Evolutionary conservation across 2,329 filamentous ascomycete genomes (phyloP), one percentile per base, ranked within the genome.

Genomic region (Penicillium sp.): DNA sequence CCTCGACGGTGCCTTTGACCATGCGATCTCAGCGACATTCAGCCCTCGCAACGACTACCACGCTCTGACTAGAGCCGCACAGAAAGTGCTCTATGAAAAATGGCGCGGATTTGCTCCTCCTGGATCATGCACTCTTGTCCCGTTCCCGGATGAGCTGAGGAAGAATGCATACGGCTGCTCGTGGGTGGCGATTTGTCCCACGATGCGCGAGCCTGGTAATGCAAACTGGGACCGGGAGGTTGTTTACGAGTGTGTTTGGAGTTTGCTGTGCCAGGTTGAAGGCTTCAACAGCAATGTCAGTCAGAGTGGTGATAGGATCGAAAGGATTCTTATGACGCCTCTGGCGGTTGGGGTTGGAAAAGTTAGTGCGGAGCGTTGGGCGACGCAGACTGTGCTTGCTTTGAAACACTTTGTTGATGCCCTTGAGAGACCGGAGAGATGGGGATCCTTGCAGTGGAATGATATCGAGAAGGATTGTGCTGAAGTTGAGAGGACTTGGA

Each of bases 1-100:
- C 1, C 74, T 85, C 1, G 81, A 84, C 57, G 82, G 82, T 27
- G 79, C 75, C 45, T 84, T 83, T 57, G 81, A 83, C 65, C 77
- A 82, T 58, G 81, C 81, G 22, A 79, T 84, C 51, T 82, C 80
- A 0, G 71, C 74, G 31, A 73, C 74, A 10, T 77, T 83, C 55
- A 77, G 77, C 1, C 63, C 59, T 0, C 56, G 57, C 4, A 62
- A 75, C 22, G 72, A 79, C 49, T 83, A 83, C 58, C 59, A 73
- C 18, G 79, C 79, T 1, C 72, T 83, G 1, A 83, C 81, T 0
- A 64, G 68, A 6, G 75, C 72, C 6, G 78, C 71, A 1, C 81
- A 83, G 61, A 47, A 47, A 0, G 67, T 69, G 0, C 63, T 84
- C 1, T 83, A 83, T 54, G 63, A 75, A 2, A 68, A 73, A 49